A percentile compares a stretch with the other conserved stretches of the same genome.
These are phyloP conservation scores for Cryptococcus neoformans DNA, from an alignment of 1,284 basidiomycete species.

Conservation along the genomic window DNA sequence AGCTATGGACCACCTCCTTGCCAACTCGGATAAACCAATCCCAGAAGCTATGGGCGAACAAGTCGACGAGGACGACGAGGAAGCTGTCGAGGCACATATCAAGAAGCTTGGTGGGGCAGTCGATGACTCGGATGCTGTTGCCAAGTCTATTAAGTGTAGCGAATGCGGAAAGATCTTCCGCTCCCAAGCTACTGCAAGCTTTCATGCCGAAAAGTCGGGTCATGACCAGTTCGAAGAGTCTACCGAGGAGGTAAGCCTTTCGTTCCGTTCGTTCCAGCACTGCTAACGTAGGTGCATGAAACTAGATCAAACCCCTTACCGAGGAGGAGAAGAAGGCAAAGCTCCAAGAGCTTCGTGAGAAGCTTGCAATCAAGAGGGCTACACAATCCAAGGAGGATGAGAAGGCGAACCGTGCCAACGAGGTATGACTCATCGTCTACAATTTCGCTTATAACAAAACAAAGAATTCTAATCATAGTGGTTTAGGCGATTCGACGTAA, in stretches of 20 bases:
- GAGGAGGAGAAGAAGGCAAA: conserved; percentile 89
- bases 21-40: conserved; percentile 68
- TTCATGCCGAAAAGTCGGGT: conserved; percentile 92
- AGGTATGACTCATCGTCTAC: conserved; percentile 44
- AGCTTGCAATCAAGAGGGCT: conserved; percentile 71
- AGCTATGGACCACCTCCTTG: conserved; percentile 82
- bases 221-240: conserved; percentile 95
- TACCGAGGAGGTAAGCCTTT: conserved; percentile 71
- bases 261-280: background rate
- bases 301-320: conserved; percentile 65
- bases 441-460: background rate
- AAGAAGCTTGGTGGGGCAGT: conserved; percentile 38
- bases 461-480: background rate
- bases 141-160: conserved; percentile 43
- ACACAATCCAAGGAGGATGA: conserved; percentile 66
- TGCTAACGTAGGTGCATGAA: conserved; percentile 2
- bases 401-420: conserved; percentile 71
- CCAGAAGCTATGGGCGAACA: conserved; percentile 51
- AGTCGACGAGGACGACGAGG: conserved; percentile 68
- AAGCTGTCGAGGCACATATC: conserved; percentile 53
- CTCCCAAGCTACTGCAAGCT: conserved; percentile 83
- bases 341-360: conserved; percentile 72
- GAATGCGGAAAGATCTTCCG: conserved; percentile 82
- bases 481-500: conserved; percentile 65
- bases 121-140: conserved; percentile 27